These are phyloP conservation scores for Collybiopsis luxurians DNA, from an alignment of 768 basidiomycete genomes.

Conservation along the genomic window DNA sequence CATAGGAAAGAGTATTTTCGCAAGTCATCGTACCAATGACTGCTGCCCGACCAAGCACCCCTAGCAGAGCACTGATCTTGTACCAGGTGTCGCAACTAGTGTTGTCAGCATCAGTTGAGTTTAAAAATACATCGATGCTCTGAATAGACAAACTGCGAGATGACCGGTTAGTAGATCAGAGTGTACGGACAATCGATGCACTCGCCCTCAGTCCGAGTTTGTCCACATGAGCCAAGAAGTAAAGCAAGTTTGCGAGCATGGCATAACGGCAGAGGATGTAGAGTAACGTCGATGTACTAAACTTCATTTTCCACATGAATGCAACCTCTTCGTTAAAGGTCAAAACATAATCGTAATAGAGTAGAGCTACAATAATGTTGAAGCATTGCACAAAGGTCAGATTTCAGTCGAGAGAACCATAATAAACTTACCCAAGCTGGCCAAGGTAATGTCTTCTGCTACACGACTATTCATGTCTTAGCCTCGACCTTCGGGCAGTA, in stretches of 20 bases:
- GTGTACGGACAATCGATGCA: not conserved
- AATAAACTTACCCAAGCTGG: not conserved
- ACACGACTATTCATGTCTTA: not conserved
- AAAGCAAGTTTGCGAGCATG: constrained; percentile 29
- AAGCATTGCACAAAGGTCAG: too few species aligned
- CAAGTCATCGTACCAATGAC: constrained; percentile 20
- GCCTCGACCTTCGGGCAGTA: not conserved
- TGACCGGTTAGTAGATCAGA: not conserved
- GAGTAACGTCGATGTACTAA: constrained; percentile 27
- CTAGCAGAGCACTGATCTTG: constrained; percentile 22
- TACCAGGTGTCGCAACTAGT: constrained; percentile 26
- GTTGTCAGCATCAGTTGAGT: not conserved
- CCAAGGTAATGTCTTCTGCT: constrained; percentile 1
- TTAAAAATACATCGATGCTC: not conserved
- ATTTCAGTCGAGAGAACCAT: too few species aligned
- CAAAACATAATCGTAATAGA: constrained; percentile 31
- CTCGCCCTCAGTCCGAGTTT: constrained; percentile 13
- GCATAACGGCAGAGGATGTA: constrained; percentile 33
- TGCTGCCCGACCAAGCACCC: constrained; percentile 26
- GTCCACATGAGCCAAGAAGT: constrained; percentile 22
- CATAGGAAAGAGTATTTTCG: too few species aligned
- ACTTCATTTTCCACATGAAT: constrained; percentile 26
- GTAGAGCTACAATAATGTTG: constrained; percentile 17
- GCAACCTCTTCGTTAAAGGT: constrained; percentile 27
- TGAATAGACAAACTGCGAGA: not conserved